phyloP scores from a whole-genome alignment of 2,329 filamentous ascomycete genomes.

The Didymella sp. region DNA sequence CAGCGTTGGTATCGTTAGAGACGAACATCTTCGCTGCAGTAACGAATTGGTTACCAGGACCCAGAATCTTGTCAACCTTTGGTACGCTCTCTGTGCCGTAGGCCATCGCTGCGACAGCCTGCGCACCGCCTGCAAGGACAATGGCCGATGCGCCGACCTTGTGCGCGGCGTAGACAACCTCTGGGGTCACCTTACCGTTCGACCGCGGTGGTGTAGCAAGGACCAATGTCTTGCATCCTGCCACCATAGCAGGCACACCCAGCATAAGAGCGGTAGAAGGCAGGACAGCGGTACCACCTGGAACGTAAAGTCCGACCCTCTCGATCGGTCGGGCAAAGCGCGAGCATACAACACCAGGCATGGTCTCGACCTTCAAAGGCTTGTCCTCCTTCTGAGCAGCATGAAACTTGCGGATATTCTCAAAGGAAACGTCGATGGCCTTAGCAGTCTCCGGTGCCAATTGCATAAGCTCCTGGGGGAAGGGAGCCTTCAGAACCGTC shows the following conservation, averaged over 20 bases:
- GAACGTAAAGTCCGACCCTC: constrained; percentile 93
- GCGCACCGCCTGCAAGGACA: constrained; percentile 91
- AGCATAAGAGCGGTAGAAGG: constrained; percentile 98
- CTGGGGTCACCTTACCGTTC: constrained; percentile 90
- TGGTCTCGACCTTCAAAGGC: constrained; percentile 87
- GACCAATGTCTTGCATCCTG: constrained; percentile 93
- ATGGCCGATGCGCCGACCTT: constrained; percentile 96
- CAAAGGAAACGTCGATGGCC: constrained; percentile 92
- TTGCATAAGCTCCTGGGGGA: constrained; percentile 84
- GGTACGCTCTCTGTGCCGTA: constrained; percentile 93
- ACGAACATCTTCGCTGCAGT: constrained; percentile 99
- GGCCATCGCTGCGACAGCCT: constrained; percentile 94
- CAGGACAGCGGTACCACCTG: constrained; percentile 94
- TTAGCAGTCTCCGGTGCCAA: constrained; percentile 81
- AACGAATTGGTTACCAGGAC: constrained; percentile 97
- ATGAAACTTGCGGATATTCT: constrained; percentile 95
- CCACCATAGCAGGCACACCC: constrained; percentile 96
- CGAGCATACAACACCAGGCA: constrained; percentile 95
- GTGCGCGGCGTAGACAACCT: constrained; percentile 97
- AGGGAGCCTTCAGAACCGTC: constrained; percentile 88
- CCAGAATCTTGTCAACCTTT: constrained; percentile 99
- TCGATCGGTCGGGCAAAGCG: constrained; percentile 93
- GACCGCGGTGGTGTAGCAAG: constrained; percentile 88
- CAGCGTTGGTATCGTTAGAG: constrained; percentile 94
- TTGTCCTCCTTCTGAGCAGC: constrained; percentile 86